These are phyloP conservation scores for Cystofilobasidium ferigula DNA, from an alignment of 768 basidiomycete species.

Conservation along the genomic window DNA sequence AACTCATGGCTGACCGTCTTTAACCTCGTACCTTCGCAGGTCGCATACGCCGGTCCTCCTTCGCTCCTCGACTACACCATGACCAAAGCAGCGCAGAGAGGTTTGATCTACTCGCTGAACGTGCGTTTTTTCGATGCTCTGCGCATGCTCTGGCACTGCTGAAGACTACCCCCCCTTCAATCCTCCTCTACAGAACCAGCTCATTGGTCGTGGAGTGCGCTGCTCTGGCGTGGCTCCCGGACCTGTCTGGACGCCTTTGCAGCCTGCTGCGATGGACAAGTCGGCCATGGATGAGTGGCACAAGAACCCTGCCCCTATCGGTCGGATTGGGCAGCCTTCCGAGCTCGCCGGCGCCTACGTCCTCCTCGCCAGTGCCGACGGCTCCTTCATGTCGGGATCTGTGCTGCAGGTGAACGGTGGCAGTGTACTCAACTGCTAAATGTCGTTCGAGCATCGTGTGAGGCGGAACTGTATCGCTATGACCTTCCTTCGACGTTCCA, in stretches of 20 bases:
- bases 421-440: conserved; percentile 31
- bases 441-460: no score
- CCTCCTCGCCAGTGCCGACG: conserved; percentile 44
- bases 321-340: conserved; percentile 46
- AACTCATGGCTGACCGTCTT: not conserved
- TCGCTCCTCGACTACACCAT: conserved; percentile 21
- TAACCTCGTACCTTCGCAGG: conserved; percentile 26
- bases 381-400: conserved; percentile 37
- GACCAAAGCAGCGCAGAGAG: conserved; percentile 24
- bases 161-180: no score
- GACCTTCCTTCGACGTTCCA: no score
- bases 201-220: conserved; percentile 23
- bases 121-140: no score
- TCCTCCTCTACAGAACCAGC: no score
- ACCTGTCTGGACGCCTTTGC: conserved; percentile 38
- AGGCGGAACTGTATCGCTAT: no score
- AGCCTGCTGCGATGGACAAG: conserved; percentile 37
- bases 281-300: conserved; percentile 28
- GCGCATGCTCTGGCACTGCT: no score
- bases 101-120: conserved; percentile 16
- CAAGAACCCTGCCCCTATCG: conserved; percentile 37
- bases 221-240: conserved; percentile 32
- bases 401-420: conserved; percentile 39
- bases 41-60: conserved; percentile 38
- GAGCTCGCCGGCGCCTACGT: conserved; percentile 50